Conservation (phyloP, 805 yeast genomes). For the Yamadazyma endophytica region DNA sequence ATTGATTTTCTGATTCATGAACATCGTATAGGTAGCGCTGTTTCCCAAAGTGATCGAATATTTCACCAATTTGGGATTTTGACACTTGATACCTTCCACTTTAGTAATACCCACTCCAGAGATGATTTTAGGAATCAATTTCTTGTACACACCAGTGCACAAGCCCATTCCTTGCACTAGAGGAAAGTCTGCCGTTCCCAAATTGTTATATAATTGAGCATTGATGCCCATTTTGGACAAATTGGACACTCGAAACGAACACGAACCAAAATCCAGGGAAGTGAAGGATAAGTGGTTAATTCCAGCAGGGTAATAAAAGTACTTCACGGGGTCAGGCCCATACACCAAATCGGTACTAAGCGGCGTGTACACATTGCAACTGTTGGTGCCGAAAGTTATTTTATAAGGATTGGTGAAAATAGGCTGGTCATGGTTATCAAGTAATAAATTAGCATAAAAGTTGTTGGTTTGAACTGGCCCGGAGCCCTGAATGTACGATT, state of each 20-base stretch:
- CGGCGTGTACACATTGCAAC: constrained; percentile 12
- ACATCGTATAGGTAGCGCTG: constrained; percentile 14
- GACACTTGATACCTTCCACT: constrained; percentile 9
- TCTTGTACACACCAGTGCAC: constrained; percentile 56
- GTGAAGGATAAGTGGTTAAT: constrained; percentile 12
- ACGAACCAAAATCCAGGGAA: constrained; percentile 8
- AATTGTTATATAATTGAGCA: too few species aligned
- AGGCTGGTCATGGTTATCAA: constrained; percentile 10
- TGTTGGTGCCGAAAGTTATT: constrained; percentile 7
- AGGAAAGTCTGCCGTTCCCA: constrained; percentile 50
- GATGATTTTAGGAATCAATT: constrained; percentile 50
- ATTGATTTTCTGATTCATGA: constrained; percentile 19
- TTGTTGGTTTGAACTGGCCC: constrained; percentile 14
- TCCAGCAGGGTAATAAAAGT: constrained; percentile 14
- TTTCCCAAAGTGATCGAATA: constrained; percentile 12
- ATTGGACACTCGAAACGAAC: constrained; percentile 10
- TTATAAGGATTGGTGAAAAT: constrained; percentile 16
- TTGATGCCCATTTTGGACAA: constrained; percentile 11
- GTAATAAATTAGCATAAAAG: constrained; percentile 13
- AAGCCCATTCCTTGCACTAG: constrained; percentile 80
- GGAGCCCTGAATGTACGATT: constrained; percentile 7
- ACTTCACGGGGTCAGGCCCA: constrained; percentile 12
- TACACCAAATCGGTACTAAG: constrained; percentile 10
- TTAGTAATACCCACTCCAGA: constrained; percentile 41
- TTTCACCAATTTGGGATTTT: constrained; percentile 13